Percentiles rank a stretch among this genome's conserved stretches.
Evolutionary conservation across 768 basidiomycete species (phyloP).

Genomic region (Strobilomyces confusus): DNA sequence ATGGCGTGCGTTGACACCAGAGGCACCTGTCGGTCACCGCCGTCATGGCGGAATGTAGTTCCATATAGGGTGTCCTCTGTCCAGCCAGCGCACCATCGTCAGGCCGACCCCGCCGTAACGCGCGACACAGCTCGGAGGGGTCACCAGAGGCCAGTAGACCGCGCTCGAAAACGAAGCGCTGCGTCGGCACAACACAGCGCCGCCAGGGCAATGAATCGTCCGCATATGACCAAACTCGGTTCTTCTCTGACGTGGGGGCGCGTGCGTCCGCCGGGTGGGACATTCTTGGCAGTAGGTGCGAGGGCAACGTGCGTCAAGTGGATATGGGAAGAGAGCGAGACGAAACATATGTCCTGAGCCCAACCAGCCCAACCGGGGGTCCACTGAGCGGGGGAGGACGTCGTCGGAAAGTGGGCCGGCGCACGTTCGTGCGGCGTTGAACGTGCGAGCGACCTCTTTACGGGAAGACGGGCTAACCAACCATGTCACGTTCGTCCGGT

Average conservation of each 20-base stretch:
- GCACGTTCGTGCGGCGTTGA: conserved; percentile 14
- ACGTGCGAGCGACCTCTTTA: conserved; percentile 9
- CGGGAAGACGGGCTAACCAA: not conserved
- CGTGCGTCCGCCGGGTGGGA: not conserved
- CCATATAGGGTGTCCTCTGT: not conserved
- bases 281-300: not conserved
- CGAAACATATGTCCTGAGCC: too few species aligned
- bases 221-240: too few species aligned
- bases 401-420: not conserved
- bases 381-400: too few species aligned
- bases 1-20: not conserved
- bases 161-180: not conserved
- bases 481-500: conserved; percentile 18
- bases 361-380: too few species aligned
- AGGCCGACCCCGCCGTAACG: too few species aligned
- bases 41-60: not conserved
- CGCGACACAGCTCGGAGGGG: not conserved
- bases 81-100: not conserved
- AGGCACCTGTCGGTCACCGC: not conserved
- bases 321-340: too few species aligned
- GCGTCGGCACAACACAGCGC: not conserved
- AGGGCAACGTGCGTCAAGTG: too few species aligned
- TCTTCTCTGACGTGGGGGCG: not conserved
- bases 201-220: too few species aligned
- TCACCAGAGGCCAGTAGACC: not conserved